phyloP scores from a whole-genome alignment of 2,329 filamentous ascomycete species.

The Phialocephala subalpina region DNA sequence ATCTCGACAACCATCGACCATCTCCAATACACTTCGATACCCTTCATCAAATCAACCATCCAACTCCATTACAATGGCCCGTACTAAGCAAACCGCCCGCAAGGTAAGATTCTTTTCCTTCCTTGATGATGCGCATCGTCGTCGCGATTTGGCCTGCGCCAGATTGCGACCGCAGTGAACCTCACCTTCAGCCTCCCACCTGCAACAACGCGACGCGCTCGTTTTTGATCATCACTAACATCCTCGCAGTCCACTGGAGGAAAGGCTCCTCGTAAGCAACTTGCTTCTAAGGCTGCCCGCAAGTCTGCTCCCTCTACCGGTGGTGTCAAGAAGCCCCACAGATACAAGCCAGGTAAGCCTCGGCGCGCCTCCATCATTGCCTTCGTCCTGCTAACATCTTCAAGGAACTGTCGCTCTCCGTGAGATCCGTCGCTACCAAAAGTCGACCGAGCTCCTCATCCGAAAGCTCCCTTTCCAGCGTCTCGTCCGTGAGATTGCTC shows the following conservation, averaged over 20 bases:
- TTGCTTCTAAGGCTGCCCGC: constrained; percentile 96
- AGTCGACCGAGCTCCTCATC: constrained; percentile 94
- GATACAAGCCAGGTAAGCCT: constrained; percentile 78
- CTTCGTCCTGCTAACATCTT: neutral
- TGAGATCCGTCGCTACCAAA: constrained; percentile 99
- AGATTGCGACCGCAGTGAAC: constrained; percentile 38
- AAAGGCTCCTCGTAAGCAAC: constrained; percentile 91
- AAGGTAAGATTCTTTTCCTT: constrained; percentile 53
- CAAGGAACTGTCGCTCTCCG: constrained; percentile 88
- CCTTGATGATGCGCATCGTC: constrained; percentile 8
- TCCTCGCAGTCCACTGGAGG: constrained; percentile 72
- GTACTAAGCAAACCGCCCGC: constrained; percentile 59
- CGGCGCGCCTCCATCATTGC: constrained; percentile 28
- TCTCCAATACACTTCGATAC: constrained; percentile 21
- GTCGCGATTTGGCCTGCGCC: constrained; percentile 37
- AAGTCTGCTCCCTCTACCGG: constrained; percentile 98
- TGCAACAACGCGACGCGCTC: constrained; percentile 15
- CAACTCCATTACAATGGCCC: constrained; percentile 46
- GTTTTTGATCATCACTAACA: constrained; percentile 38
- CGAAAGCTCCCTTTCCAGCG: constrained; percentile 98
- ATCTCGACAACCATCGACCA: constrained; percentile 32
- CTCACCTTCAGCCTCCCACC: constrained; percentile 21
- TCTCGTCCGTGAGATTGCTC: constrained; percentile 94
- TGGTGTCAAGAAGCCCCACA: constrained; percentile 95
- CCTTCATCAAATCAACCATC: constrained; percentile 31